These are phyloP conservation scores for Breynia disticha DNA, from an alignment of 441 rosid species.

Conservation along the genomic window DNA sequence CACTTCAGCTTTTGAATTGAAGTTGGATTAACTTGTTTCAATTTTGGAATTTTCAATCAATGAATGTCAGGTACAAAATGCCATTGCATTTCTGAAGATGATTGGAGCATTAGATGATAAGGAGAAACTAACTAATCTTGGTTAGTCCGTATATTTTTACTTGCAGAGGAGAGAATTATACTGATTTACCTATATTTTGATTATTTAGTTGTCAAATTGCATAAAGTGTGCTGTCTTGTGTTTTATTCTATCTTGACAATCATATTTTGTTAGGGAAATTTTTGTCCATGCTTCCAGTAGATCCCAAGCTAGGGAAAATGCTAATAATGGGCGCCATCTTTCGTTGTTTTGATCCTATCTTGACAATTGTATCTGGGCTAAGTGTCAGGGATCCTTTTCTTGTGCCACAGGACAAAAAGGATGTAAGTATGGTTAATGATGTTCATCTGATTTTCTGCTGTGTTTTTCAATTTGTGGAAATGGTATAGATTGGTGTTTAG, in stretches of 20 bases:
- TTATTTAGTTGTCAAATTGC: background rate
- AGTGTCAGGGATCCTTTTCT: constrained; percentile 99
- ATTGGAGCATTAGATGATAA: constrained; percentile 83
- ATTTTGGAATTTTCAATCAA: background rate
- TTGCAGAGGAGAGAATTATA: constrained; percentile 5
- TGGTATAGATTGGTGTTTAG: constrained; percentile 5
- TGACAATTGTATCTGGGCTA: constrained; percentile 94
- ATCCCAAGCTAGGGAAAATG: constrained; percentile 99
- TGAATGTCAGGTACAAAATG: constrained; percentile 80
- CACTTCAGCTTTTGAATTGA: no score
- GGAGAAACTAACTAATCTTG: constrained; percentile 91
- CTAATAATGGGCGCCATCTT: constrained; percentile 95
- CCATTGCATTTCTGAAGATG: constrained; percentile 84
- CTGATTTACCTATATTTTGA: constrained; percentile 4
- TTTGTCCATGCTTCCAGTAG: constrained; percentile 91
- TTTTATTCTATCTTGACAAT: constrained; percentile 1
- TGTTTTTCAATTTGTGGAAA: background rate
- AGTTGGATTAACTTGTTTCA: background rate
- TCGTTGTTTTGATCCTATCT: constrained; percentile 86
- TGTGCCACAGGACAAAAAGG: constrained; percentile 96
- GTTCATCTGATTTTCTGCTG: background rate
- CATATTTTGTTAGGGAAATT: constrained; percentile 48
- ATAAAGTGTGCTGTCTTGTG: no score
- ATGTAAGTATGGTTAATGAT: constrained; percentile 41
- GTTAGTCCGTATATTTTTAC: constrained; percentile 37